Percentiles rank a stretch among this genome's conserved stretches.
Conservation (phyloP, 2,329 filamentous ascomycete species). For the Shiraia bambusicola region DNA sequence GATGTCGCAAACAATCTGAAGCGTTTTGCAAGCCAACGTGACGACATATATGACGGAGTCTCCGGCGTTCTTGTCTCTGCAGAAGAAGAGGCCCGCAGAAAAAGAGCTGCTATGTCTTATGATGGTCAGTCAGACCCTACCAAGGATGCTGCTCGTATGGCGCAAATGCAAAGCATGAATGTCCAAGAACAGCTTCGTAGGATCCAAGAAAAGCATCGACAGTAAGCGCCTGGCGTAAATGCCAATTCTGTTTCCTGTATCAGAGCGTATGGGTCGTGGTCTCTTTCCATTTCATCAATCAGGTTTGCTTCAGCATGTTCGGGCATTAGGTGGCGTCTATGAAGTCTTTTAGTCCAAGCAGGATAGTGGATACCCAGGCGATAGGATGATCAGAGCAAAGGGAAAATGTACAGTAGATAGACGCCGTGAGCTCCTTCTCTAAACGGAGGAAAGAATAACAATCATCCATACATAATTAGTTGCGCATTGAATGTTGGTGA, state of each 20-base stretch:
- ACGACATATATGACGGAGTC: slow-evolving; percentile 78
- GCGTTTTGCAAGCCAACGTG: slow-evolving; percentile 84
- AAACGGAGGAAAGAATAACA: no score
- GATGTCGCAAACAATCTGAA: slow-evolving; percentile 95
- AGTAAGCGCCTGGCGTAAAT: slow-evolving; percentile 3
- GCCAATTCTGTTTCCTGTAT: background rate
- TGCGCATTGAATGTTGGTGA: background rate
- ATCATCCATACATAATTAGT: no score
- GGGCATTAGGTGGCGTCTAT: slow-evolving; percentile 20
- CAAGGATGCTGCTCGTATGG: slow-evolving; percentile 55
- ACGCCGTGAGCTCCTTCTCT: no score
- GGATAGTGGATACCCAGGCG: slow-evolving; percentile 3
- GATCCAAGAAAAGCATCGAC: slow-evolving; percentile 59
- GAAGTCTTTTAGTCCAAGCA: slow-evolving; percentile 4
- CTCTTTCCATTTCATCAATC: background rate
- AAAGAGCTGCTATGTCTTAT: slow-evolving; percentile 70
- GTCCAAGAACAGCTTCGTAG: slow-evolving; percentile 82
- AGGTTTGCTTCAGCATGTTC: slow-evolving; percentile 2
- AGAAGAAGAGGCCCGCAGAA: slow-evolving; percentile 73
- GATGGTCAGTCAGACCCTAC: slow-evolving; percentile 62
- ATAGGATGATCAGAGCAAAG: background rate
- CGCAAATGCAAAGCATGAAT: slow-evolving; percentile 61
- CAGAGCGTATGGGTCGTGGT: background rate
- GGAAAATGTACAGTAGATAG: background rate
- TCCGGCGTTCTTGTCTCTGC: slow-evolving; percentile 69